phyloP scores from a whole-genome alignment of 108 stramenopile species.

The Fistulifera solaris region DNA sequence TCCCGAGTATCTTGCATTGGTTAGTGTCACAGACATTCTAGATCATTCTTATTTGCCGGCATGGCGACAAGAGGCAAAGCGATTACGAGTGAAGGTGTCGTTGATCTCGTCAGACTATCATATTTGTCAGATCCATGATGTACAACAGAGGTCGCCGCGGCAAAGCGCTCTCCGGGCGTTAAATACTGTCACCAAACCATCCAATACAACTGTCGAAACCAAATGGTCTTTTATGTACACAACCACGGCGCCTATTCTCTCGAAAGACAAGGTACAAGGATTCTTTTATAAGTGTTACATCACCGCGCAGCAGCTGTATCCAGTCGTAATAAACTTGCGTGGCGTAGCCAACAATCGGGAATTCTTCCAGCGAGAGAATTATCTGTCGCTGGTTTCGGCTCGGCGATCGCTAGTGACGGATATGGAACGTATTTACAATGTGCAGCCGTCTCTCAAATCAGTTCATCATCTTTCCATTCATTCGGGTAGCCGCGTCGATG shows the following conservation, averaged over 20 bases:
- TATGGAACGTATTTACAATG: constrained; percentile 57
- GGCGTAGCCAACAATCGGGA: constrained; percentile 65
- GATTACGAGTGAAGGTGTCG: constrained; percentile 60
- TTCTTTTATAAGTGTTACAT: constrained; percentile 70
- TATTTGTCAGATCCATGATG: constrained; percentile 66
- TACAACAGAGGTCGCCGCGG: constrained; percentile 53
- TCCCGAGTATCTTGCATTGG: constrained; percentile 24
- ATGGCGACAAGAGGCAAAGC: constrained; percentile 21
- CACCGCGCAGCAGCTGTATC: constrained; percentile 54
- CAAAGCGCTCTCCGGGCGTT: constrained; percentile 26
- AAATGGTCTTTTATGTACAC: constrained; percentile 65
- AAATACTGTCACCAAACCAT: neutral
- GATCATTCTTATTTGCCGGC: constrained; percentile 25
- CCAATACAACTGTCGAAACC: constrained; percentile 31
- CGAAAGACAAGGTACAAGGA: constrained; percentile 39
- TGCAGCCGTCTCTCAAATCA: constrained; percentile 26
- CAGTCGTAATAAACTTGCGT: constrained; percentile 63
- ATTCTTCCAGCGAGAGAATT: constrained; percentile 80
- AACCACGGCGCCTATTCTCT: constrained; percentile 51
- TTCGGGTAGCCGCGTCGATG: constrained; percentile 6
- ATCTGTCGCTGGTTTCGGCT: constrained; percentile 51
- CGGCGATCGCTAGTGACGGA: constrained; percentile 56
- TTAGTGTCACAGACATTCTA: constrained; percentile 24
- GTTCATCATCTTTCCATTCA: constrained; percentile 19
- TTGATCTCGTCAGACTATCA: constrained; percentile 66